Base-by-base conservation (phyloP, 768 basidiomycete genomes). In the Podaxis pistillaris region DNA sequence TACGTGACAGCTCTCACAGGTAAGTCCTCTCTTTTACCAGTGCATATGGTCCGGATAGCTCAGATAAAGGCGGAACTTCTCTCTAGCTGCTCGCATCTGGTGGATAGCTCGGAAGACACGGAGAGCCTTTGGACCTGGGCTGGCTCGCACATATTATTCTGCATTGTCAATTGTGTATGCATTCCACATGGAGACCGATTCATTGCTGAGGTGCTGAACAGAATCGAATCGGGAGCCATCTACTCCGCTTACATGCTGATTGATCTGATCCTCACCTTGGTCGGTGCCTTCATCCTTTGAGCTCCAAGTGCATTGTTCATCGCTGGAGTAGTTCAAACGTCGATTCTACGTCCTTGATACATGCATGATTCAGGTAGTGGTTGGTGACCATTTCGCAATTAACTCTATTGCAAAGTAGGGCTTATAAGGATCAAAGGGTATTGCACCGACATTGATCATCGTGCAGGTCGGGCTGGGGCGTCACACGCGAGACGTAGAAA, bases 201-300 rank as follows among this genome's bases (percentile, higher is more conserved):
- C 19, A 19, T n/a, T 1, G 19, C 44, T 46, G 3, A 46, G 7
- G 13, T 24, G 4, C 17, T 55, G 11, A 9, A 24, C 51, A 79
- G 78, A n/a, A 68, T 78, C 40, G 77, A 78, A 69, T 77, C 77
- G 0, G 78, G 79, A 0, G 56, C 73, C 3, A 66, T 79, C 15
- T 79, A 79, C 61, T 74, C 76, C 1, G 11, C 72, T 2, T 60
- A 60, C 9, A 3, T 60, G 17, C 26, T 60, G 24, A 7, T 60
- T 1, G 58, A 60, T 40, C 49, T 13, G 22, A 9, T 51, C 12
- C 37, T 50, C 22, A 5, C 17, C 37, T 3, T 49, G 12, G 47
- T 51, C 2, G 51, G 36, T 52, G 28, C 15, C 0, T 19, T 3
- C 19, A 12, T 2, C 12, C 13, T 24, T 24, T 11, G 26, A 24